Evolutionary conservation across 768 basidiomycete species (phyloP).

Genomic region (Daedaleopsis nitida): DNA sequence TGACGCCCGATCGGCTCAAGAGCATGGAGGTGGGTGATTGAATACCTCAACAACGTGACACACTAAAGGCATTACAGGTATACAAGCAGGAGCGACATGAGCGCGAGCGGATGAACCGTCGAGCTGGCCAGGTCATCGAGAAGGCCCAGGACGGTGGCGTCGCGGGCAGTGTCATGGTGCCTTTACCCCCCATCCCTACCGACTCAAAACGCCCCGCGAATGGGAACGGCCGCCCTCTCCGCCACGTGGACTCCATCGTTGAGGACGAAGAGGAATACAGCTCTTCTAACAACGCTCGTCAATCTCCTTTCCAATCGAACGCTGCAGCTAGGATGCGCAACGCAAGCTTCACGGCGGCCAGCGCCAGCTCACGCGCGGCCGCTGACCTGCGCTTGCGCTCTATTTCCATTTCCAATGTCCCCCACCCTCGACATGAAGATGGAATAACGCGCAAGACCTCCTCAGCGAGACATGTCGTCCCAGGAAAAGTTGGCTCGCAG

Average conservation of each 20-base stretch:
- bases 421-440: slow-evolving; percentile 22
- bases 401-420: slow-evolving; percentile 27
- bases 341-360: slow-evolving; percentile 14
- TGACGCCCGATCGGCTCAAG: slow-evolving; percentile 91
- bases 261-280: slow-evolving; percentile 61
- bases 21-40: slow-evolving; percentile 81
- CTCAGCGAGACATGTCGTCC: background rate
- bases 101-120: slow-evolving; percentile 22
- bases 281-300: slow-evolving; percentile 6
- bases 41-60: slow-evolving; percentile 9
- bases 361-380: slow-evolving; percentile 2
- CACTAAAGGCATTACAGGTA: slow-evolving; percentile 41
- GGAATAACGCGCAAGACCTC: slow-evolving; percentile 11
- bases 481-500: slow-evolving; percentile 10
- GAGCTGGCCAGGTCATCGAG: slow-evolving; percentile 8
- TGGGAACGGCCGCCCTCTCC: slow-evolving; percentile 41
- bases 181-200: slow-evolving; percentile 1
- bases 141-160: slow-evolving; percentile 15
- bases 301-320: slow-evolving; percentile 26
- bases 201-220: slow-evolving; percentile 17
- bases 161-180: background rate
- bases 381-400: slow-evolving; percentile 22
- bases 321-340: slow-evolving; percentile 16
- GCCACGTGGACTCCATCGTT: slow-evolving; percentile 61
- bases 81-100: slow-evolving; percentile 73